Conservation (phyloP, 2,329 filamentous ascomycete genomes). For the Ophiostoma pallidulum region DNA sequence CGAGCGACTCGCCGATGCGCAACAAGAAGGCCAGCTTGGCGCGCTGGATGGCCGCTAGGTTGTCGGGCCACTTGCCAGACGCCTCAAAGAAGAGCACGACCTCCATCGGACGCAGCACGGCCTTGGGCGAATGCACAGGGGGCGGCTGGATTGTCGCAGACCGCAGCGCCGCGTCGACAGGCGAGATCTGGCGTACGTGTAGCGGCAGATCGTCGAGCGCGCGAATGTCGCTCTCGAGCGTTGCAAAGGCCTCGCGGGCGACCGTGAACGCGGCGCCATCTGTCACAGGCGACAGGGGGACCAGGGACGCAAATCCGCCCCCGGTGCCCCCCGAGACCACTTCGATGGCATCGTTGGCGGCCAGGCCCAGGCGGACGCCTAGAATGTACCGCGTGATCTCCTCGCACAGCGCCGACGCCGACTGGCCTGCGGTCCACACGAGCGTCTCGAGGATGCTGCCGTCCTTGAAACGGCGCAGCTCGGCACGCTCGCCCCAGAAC, state of each 20-base stretch:
- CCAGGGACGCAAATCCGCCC: conserved; percentile 37
- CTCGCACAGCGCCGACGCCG: conserved; percentile 57
- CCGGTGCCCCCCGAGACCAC: conserved; percentile 31
- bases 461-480: conserved; percentile 89
- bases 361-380: conserved; percentile 55
- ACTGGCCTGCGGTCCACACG: conserved; percentile 60
- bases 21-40: conserved; percentile 88
- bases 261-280: conserved; percentile 55
- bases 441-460: conserved; percentile 89
- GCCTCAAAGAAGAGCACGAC: conserved; percentile 86
- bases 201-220: conserved; percentile 74
- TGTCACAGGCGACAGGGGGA: conserved; percentile 35
- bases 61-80: conserved; percentile 88
- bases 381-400: conserved; percentile 71
- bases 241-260: conserved; percentile 59
- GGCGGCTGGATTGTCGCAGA: conserved; percentile 57
- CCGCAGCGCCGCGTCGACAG: conserved; percentile 62
- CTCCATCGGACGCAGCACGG: conserved; percentile 52
- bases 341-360: conserved; percentile 40
- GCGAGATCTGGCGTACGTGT: conserved; percentile 70
- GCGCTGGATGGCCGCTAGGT: conserved; percentile 80
- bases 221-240: conserved; percentile 68
- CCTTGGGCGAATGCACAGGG: conserved; percentile 34
- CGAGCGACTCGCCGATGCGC: conserved; percentile 62
- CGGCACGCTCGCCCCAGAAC: conserved; percentile 93